Conservation (phyloP, 2,329 filamentous ascomycete genomes). For the Colletotrichum filicis region DNA sequence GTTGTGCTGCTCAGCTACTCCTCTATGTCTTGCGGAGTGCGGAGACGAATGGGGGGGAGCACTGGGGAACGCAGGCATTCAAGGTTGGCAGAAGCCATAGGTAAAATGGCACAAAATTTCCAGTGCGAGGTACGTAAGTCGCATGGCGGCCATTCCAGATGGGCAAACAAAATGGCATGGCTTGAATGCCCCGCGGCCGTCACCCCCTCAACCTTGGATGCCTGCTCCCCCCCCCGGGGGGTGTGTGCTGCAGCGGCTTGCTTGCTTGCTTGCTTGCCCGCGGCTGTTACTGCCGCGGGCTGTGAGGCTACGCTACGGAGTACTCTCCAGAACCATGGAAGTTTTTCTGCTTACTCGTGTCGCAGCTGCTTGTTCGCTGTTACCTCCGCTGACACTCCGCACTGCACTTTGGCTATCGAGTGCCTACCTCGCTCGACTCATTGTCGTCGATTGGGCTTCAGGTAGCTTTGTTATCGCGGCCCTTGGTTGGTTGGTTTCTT, state of each 20-base stretch:
- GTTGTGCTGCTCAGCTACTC: not conserved
- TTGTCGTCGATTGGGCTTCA: not conserved
- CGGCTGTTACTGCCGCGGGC: not conserved
- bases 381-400: slow-evolving; percentile 20
- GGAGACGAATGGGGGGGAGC: not conserved
- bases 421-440: not conserved
- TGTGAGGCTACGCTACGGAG: not conserved
- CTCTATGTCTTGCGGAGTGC: not conserved
- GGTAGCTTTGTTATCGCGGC: slow-evolving; percentile 3
- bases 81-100: not conserved
- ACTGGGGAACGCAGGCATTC: not conserved
- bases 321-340: not conserved
- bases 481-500: not conserved
- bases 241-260: not conserved
- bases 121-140: not conserved
- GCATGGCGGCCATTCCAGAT: slow-evolving; percentile 22
- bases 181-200: slow-evolving; percentile 28
- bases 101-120: not conserved
- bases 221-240: not conserved
- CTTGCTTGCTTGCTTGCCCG: not conserved
- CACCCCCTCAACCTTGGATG: slow-evolving; percentile 30
- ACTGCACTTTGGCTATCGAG: not conserved
- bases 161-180: slow-evolving; percentile 32
- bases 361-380: not conserved
- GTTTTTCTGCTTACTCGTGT: not conserved